Evolutionary conservation across 2,329 filamentous ascomycete genomes (phyloP).

Genomic region (Aspergillus melleus): DNA sequence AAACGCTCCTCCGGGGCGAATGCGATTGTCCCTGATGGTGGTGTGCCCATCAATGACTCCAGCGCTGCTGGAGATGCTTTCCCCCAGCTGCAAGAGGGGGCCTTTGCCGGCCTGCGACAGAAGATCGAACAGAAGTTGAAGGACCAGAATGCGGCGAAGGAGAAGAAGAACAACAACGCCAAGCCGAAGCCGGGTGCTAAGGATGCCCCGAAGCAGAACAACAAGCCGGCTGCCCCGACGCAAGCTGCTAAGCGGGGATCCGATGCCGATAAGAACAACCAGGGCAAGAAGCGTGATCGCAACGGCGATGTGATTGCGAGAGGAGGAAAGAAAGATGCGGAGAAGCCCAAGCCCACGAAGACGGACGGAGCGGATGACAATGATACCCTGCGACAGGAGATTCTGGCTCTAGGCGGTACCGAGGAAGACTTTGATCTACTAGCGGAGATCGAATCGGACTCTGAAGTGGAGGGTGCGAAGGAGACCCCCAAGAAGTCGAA

Average conservation of each 20-base stretch:
- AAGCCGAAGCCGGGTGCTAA: slow-evolving; percentile 25
- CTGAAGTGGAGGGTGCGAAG: slow-evolving; percentile 44
- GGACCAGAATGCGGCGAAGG: slow-evolving; percentile 31
- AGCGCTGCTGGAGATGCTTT: slow-evolving; percentile 25
- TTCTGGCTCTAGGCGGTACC: slow-evolving; percentile 50
- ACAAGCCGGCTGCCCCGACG: slow-evolving; percentile 22
- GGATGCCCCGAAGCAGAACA: slow-evolving; percentile 23
- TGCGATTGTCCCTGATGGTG: slow-evolving; percentile 14
- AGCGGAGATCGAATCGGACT: slow-evolving; percentile 46
- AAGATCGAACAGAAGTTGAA: slow-evolving; percentile 44
- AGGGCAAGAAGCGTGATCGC: slow-evolving; percentile 49
- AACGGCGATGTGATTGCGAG: slow-evolving; percentile 46
- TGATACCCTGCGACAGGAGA: slow-evolving; percentile 43
- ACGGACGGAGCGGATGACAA: slow-evolving; percentile 23
- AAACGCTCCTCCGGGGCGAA: slow-evolving; percentile 33
- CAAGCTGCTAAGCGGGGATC: slow-evolving; percentile 19
- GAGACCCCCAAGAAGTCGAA: slow-evolving; percentile 24
- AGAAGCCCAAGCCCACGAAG: slow-evolving; percentile 22
- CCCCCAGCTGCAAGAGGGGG: slow-evolving; percentile 38
- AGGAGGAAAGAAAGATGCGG: slow-evolving; percentile 29
- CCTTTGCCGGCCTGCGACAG: slow-evolving; percentile 43
- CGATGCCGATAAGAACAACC: slow-evolving; percentile 24
- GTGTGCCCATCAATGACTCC: slow-evolving; percentile 18
- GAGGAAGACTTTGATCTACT: slow-evolving; percentile 51
- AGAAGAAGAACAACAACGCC: slow-evolving; percentile 31